Percentiles rank a stretch among this genome's conserved stretches.
These are phyloP conservation scores for Cystofilobasidium bisporidii DNA, from an alignment of 768 basidiomycete species.

Conservation along the genomic window DNA sequence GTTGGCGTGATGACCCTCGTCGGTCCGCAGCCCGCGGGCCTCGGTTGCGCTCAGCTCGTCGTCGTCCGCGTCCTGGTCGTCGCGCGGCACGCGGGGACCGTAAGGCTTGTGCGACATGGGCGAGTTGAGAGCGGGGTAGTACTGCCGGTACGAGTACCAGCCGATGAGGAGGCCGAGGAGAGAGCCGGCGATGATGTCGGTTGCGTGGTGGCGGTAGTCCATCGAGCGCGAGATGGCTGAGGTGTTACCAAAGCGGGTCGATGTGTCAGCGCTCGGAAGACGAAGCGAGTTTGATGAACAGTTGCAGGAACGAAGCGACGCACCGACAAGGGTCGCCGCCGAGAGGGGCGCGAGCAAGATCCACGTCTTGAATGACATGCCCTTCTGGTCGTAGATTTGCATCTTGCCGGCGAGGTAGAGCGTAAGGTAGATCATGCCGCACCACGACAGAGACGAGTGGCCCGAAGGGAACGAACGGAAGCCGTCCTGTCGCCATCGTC, in stretches of 20 bases:
- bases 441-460: slow-evolving; percentile 62
- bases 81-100: slow-evolving; percentile 43
- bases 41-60: neutral
- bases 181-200: slow-evolving; percentile 72
- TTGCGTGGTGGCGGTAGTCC: slow-evolving; percentile 74
- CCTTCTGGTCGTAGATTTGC: slow-evolving; percentile 73
- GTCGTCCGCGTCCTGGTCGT: neutral
- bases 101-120: slow-evolving; percentile 59
- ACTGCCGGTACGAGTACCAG: slow-evolving; percentile 61
- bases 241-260: too few species aligned
- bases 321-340: slow-evolving; percentile 47
- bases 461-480: slow-evolving; percentile 47
- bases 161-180: slow-evolving; percentile 61
- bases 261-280: too few species aligned
- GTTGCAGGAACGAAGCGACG: too few species aligned
- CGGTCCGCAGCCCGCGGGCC: neutral
- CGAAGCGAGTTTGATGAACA: too few species aligned
- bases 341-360: slow-evolving; percentile 57
- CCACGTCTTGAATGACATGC: slow-evolving; percentile 62
- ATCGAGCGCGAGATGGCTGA: slow-evolving; percentile 47
- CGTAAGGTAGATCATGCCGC: slow-evolving; percentile 78
- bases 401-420: slow-evolving; percentile 86
- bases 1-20: neutral
- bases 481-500: slow-evolving; percentile 63
- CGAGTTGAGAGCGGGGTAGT: slow-evolving; percentile 62